Conservation (phyloP, 176 grass and related monocot species). For the Carex cristatella region DNA sequence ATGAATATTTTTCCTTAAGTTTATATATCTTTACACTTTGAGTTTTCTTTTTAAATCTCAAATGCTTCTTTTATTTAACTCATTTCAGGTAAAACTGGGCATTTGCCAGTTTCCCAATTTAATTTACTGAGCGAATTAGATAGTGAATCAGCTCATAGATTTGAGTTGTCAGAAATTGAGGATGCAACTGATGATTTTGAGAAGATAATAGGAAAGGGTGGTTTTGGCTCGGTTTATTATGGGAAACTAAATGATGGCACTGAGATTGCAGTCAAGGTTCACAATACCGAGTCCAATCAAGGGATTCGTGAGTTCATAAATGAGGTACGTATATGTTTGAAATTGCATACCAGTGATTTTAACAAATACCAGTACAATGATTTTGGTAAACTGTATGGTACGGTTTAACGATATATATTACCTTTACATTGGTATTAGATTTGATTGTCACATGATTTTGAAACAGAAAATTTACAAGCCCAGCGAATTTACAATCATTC, state of each 20-base stretch:
- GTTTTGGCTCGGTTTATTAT: slow-evolving; percentile 94
- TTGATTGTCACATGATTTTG: neutral
- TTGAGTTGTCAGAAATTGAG: slow-evolving; percentile 91
- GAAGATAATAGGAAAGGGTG: slow-evolving; percentile 74
- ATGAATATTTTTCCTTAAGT: neutral
- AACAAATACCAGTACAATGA: neutral
- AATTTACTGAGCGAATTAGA: slow-evolving; percentile 60
- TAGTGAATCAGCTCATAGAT: slow-evolving; percentile 71
- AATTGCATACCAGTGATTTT: neutral
- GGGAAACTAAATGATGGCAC: slow-evolving; percentile 66
- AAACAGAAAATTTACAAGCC: no score
- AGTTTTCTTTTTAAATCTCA: neutral
- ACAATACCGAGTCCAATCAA: slow-evolving; percentile 77
- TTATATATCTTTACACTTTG: neutral
- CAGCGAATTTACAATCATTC: no score
- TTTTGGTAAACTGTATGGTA: neutral
- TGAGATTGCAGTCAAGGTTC: slow-evolving; percentile 94
- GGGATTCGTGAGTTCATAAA: slow-evolving; percentile 94
- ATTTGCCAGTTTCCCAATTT: slow-evolving; percentile 29
- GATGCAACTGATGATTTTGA: slow-evolving; percentile 70
- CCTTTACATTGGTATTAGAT: neutral
- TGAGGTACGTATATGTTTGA: slow-evolving; percentile 47
- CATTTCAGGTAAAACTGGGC: slow-evolving; percentile 35
- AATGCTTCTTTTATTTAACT: slow-evolving; percentile 27
- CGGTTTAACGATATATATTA: neutral